Conservation (phyloP, 441 rosid genomes). For the Metrosideros polymorpha region DNA sequence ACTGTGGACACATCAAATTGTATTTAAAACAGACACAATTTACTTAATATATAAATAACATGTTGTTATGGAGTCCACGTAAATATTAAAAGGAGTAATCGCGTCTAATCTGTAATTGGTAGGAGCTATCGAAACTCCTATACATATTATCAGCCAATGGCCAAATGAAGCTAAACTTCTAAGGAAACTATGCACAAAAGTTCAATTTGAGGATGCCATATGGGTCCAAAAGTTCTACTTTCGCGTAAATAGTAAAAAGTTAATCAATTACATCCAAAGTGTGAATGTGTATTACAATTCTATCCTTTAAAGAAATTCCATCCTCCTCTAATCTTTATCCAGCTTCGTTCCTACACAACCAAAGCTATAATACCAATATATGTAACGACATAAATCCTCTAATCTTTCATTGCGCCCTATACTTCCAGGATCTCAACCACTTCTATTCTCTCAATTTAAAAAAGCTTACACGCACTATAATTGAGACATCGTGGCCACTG, state of each 20-base stretch:
- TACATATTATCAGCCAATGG: neutral
- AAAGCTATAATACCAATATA: too few species aligned
- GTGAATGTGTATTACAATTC: neutral
- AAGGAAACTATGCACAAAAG: neutral
- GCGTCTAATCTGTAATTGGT: neutral
- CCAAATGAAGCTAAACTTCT: neutral
- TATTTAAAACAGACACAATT: neutral
- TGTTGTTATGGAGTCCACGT: neutral
- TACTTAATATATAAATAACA: neutral
- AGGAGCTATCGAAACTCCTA: neutral
- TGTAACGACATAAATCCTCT: too few species aligned
- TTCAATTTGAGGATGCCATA: neutral
- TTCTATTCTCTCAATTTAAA: neutral
- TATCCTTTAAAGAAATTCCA: neutral
- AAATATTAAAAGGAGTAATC: neutral
- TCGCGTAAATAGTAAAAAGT: neutral
- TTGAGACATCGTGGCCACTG: neutral
- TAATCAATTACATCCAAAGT: neutral
- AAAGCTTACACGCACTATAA: neutral
- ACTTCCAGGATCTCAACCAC: neutral
- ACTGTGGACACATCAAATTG: neutral
- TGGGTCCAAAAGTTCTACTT: neutral
- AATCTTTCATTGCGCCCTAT: too few species aligned
- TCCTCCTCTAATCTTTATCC: neutral
- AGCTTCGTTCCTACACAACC: too few species aligned